phyloP scores from a whole-genome alignment of 2,329 filamentous ascomycete genomes.

The Zymoseptoria pseudotritici region DNA sequence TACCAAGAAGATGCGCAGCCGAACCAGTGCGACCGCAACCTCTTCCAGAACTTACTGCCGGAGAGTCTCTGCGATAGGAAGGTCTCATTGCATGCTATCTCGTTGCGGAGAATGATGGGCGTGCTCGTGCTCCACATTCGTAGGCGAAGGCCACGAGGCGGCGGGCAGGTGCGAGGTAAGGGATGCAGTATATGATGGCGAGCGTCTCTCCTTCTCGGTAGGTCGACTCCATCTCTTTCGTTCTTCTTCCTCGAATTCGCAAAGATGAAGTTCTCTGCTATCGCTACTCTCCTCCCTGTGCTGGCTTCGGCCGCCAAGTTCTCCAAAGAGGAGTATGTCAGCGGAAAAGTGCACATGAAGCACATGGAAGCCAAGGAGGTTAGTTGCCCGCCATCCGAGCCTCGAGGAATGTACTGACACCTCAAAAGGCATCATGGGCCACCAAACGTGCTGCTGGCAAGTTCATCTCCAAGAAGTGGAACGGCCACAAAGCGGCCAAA shows the following conservation, averaged over 20 bases:
- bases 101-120: neutral
- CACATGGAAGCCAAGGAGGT: conserved; percentile 19
- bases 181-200: neutral
- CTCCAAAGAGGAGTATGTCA: conserved; percentile 13
- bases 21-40: neutral
- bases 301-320: conserved; percentile 12
- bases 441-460: conserved; percentile 15
- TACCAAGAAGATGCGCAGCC: neutral
- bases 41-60: neutral
- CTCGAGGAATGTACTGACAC: conserved; percentile 1
- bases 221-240: neutral
- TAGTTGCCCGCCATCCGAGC: neutral
- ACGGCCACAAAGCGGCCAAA: conserved; percentile 9
- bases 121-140: neutral
- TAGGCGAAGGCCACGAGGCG: neutral
- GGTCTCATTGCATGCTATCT: conserved; percentile 5
- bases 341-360: conserved; percentile 14
- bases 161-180: conserved; percentile 1
- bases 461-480: conserved; percentile 17
- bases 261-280: conserved; percentile 13
- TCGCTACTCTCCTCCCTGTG: conserved; percentile 12
- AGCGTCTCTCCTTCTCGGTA: neutral
- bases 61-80: conserved; percentile 9
- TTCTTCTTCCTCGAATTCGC: neutral
- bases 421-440: conserved; percentile 15